Evolutionary conservation across 176 grass and related monocot genomes (phyloP), one percentile per base, ranked within the genome.

Genomic region (Pharus latifolius): DNA sequence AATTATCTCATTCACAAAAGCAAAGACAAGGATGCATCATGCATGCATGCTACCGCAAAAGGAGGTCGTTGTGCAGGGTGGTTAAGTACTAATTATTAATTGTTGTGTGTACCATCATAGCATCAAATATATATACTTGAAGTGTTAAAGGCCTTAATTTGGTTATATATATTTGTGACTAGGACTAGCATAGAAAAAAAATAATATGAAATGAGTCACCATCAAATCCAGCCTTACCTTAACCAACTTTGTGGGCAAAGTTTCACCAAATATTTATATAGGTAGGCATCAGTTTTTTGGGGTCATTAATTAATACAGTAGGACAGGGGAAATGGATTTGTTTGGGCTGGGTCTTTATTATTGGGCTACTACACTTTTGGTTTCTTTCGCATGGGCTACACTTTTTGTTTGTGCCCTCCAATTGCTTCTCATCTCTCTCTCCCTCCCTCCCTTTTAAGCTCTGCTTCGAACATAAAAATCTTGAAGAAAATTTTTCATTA

Each of bases 211-310:
- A 70, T 70, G 14, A 0, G 45, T 75, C 72, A 31, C 72, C 57
- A 50, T 62, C 72, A 6, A 31, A 63, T 27, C 43, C 43, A 38
- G 18, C 14, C 26, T 56, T 41, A 49, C 42, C 47, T 18, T 27
- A 61, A 63, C 66, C 45, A 63, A 32, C 56, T 26, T 80, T 15
- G 18, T 35, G 16, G 54, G 34, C 66, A 63, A 52, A 79, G 56
- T 62, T 18, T 79, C 33, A 63, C 56, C 56, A 52, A 61, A 62
- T 51, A n/a, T n/a, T n/a, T n/a, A n/a, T n/a, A 32, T 70, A n/a
- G 23, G 17, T 29, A 50, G 54, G 23, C 30, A 28, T 52, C n/a
- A n/a, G n/a, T n/a, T n/a, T n/a, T n/a, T n/a, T n/a, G n/a, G n/a
- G n/a, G n/a, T n/a, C n/a, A n/a, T n/a, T n/a, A 61, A 24, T 12